Base-by-base conservation (phyloP, 345 rosid species). In the Arabis hirsuta region DNA sequence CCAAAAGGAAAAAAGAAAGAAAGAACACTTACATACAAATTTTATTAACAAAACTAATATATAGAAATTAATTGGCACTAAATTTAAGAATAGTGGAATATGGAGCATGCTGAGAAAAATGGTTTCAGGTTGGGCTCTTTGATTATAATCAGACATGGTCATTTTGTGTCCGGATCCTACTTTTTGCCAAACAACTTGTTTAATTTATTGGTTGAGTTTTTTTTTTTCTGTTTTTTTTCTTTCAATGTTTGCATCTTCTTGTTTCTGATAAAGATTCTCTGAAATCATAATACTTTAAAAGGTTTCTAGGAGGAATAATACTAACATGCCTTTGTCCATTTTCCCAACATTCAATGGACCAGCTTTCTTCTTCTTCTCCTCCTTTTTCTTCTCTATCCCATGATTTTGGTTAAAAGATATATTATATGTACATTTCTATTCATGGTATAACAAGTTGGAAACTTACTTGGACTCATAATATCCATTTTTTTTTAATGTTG, bases 21-120 rank as follows among this genome's bases (percentile, higher is more conserved):
- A 22, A 55, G 13, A 16, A 32, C 34, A 16, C 16, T 16, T 16
- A 16, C 0, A 16, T 16, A 16, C 16, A 16, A 39, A 12, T n/a
- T 55, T 69, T 12, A 41, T 41, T 7, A 29, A 43, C 59, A 48
- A 59, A 67, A 2, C 2, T 50, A 16, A 29, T 48, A 50, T 31
- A 11, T 0, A 54, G 27, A 72, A 14, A 32, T 44, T 1, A 46
- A n/a, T 24, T 22, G 76, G 20, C 76, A 62, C 62, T 54, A 52
- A 32, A 52, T 29, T n/a, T 72, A 71, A 62, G 76, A 62, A 53
- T 13, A 31, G 76, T 45, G 65, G 73, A 13, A 13, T n/a, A 55
- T 44, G 62, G 44, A 43, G 31, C 41, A 72, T 54, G 27, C 62
- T 55, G 13, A 13, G 22, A 62, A 71, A 62, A 55, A 32, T 16